These are phyloP conservation scores for Talaromyces adpressus DNA, from an alignment of 495 filamentous ascomycete species.

Conservation along the genomic window DNA sequence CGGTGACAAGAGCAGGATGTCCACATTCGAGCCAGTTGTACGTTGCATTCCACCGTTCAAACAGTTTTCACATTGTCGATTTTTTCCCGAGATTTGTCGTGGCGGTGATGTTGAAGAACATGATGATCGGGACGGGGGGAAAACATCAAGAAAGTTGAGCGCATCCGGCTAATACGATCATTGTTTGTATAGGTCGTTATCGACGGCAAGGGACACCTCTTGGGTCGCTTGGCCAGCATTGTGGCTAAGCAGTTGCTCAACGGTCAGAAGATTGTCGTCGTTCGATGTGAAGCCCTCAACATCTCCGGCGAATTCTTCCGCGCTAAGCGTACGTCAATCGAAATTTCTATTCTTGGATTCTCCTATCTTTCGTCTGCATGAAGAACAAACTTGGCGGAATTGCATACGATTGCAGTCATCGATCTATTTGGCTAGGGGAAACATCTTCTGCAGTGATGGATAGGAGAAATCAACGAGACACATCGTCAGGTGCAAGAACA, in stretches of 20 bases:
- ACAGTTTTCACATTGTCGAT: conserved; percentile 11
- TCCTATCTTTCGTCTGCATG: conserved; percentile 1
- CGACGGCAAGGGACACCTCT: conserved; percentile 99
- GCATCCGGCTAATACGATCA: conserved; percentile 23
- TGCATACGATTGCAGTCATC: not conserved
- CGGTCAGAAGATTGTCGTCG: conserved; percentile 98
- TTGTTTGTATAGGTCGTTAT: conserved; percentile 69
- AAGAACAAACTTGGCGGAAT: not conserved
- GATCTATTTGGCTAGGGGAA: conserved; percentile 4
- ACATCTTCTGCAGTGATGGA: conserved; percentile 6
- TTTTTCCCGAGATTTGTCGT: not conserved
- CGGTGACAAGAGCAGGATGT: conserved; percentile 73
- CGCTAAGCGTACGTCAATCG: conserved; percentile 83
- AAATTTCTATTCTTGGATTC: conserved; percentile 9
- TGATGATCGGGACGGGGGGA: not conserved
- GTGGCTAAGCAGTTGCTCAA: conserved; percentile 99
- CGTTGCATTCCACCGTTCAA: conserved; percentile 37
- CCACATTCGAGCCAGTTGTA: conserved; percentile 94
- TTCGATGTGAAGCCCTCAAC: conserved; percentile 97
- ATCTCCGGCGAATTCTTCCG: conserved; percentile 99
- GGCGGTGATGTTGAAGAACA: not conserved
- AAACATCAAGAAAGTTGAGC: conserved; percentile 7
- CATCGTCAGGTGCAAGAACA: not conserved
- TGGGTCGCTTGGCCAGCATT: conserved; percentile 96
- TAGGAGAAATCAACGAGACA: not conserved